phyloP scores from a whole-genome alignment of 1,139 yeast genomes.

The Diutina ranongensis region DNA sequence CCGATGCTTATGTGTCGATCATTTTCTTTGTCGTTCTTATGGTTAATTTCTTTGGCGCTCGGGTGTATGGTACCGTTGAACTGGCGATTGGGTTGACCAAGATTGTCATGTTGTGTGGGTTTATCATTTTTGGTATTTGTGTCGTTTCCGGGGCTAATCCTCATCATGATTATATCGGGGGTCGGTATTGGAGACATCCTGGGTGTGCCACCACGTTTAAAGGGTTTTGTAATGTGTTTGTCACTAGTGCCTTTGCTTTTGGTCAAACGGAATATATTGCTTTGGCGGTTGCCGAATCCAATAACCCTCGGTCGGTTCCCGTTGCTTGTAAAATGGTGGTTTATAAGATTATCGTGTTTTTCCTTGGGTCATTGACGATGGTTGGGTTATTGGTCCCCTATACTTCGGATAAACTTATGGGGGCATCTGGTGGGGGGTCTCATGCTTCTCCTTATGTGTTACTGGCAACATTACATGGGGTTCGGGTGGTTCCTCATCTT shows the following conservation, averaged over 20 bases:
- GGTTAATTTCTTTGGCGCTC: constrained; percentile 59
- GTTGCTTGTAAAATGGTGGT: constrained; percentile 34
- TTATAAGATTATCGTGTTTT: constrained; percentile 25
- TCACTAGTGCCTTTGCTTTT: constrained; percentile 33
- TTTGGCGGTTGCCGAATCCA: constrained; percentile 36
- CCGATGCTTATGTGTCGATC: constrained; percentile 56
- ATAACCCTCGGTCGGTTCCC: constrained; percentile 34
- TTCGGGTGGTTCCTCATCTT: constrained; percentile 28
- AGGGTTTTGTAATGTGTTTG: constrained; percentile 32
- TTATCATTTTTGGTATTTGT: constrained; percentile 27
- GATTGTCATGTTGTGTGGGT: constrained; percentile 32
- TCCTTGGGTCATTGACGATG: constrained; percentile 30
- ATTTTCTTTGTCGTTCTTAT: constrained; percentile 46
- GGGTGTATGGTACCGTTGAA: constrained; percentile 38
- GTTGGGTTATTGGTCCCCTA: constrained; percentile 36
- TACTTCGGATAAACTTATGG: constrained; percentile 28
- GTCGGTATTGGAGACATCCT: constrained; percentile 46
- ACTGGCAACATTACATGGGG: constrained; percentile 31
- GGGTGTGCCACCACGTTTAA: constrained; percentile 31
- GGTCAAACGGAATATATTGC: constrained; percentile 32
- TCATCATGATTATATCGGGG: constrained; percentile 15
- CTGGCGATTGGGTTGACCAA: constrained; percentile 28
- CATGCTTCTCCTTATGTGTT: constrained; percentile 34
- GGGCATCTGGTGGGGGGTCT: constrained; percentile 26
- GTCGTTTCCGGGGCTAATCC: constrained; percentile 36